Percentiles rank a stretch among this genome's conserved stretches.
phyloP scores from a whole-genome alignment of 2,329 filamentous ascomycete genomes.

The Grosmannia clavigera region DNA sequence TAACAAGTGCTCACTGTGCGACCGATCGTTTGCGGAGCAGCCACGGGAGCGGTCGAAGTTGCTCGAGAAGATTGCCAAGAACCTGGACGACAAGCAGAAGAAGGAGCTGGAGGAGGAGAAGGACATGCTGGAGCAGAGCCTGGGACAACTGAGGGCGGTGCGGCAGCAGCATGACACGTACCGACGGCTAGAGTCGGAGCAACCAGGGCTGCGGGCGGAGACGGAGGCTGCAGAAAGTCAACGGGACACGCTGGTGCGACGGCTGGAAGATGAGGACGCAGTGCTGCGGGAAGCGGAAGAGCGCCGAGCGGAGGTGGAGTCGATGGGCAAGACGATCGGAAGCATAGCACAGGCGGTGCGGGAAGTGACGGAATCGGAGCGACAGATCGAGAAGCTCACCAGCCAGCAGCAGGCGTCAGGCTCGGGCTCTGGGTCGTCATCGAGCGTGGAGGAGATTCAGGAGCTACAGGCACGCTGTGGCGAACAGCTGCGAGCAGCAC shows the following conservation, averaged over 20 bases:
- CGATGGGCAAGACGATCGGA: slow-evolving; percentile 61
- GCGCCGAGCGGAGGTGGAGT: slow-evolving; percentile 44
- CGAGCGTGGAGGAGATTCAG: slow-evolving; percentile 62
- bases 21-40: slow-evolving; percentile 51
- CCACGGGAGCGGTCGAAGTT: slow-evolving; percentile 50
- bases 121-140: slow-evolving; percentile 41
- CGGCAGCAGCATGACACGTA: slow-evolving; percentile 63
- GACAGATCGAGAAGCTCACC: slow-evolving; percentile 65
- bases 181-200: slow-evolving; percentile 49
- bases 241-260: slow-evolving; percentile 44
- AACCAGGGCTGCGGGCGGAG: slow-evolving; percentile 57
- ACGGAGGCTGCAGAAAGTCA: slow-evolving; percentile 41
- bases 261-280: slow-evolving; percentile 56
- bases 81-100: slow-evolving; percentile 49
- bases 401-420: slow-evolving; percentile 57
- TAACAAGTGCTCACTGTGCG: slow-evolving; percentile 67
- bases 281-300: slow-evolving; percentile 51
- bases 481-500: slow-evolving; percentile 54
- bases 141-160: slow-evolving; percentile 49
- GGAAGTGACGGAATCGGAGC: slow-evolving; percentile 58
- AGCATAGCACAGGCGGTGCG: slow-evolving; percentile 60
- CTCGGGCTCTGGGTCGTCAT: slow-evolving; percentile 18
- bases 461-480: slow-evolving; percentile 55
- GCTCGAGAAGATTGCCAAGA: slow-evolving; percentile 52
- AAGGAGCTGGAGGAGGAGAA: slow-evolving; percentile 41